phyloP scores from a whole-genome alignment of 805 yeast species.

The Saccharomycopsis sp. region DNA sequence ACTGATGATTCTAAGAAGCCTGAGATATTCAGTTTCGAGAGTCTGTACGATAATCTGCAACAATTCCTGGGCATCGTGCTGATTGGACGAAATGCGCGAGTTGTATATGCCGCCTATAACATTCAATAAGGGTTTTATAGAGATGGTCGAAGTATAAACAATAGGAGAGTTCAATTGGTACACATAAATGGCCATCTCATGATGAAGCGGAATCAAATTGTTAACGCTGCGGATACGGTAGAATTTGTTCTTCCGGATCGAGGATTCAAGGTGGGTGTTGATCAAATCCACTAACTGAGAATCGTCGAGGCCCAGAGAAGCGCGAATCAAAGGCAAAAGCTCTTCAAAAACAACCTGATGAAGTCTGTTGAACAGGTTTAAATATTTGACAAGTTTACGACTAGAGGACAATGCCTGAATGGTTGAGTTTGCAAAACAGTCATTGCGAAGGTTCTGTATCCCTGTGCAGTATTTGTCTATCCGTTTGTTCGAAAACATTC shows the following conservation, averaged over 20 bases:
- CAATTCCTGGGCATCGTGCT: conserved; percentile 94
- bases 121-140: conserved; percentile 75
- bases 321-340: neutral
- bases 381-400: conserved; percentile 51
- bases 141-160: conserved; percentile 43
- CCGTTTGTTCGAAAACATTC: conserved; percentile 33
- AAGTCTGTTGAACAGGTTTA: conserved; percentile 31
- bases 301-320: neutral
- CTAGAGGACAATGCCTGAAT: conserved; percentile 70
- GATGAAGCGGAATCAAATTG: conserved; percentile 44
- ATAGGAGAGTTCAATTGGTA: conserved; percentile 58
- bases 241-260: neutral
- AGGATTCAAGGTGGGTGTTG: conserved; percentile 1
- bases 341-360: conserved; percentile 20
- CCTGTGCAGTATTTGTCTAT: conserved; percentile 79
- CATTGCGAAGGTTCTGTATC: conserved; percentile 71
- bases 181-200: conserved; percentile 46
- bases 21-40: conserved; percentile 55
- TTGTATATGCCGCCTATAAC: conserved; percentile 66
- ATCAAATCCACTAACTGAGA: neutral
- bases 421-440: conserved; percentile 88
- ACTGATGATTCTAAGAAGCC: conserved; percentile 32
- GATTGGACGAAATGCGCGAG: conserved; percentile 68
- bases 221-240: conserved; percentile 6
- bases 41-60: conserved; percentile 77